Evolutionary conservation across 1,284 basidiomycete species (phyloP).

Genomic region (Ustilago hordei): DNA sequence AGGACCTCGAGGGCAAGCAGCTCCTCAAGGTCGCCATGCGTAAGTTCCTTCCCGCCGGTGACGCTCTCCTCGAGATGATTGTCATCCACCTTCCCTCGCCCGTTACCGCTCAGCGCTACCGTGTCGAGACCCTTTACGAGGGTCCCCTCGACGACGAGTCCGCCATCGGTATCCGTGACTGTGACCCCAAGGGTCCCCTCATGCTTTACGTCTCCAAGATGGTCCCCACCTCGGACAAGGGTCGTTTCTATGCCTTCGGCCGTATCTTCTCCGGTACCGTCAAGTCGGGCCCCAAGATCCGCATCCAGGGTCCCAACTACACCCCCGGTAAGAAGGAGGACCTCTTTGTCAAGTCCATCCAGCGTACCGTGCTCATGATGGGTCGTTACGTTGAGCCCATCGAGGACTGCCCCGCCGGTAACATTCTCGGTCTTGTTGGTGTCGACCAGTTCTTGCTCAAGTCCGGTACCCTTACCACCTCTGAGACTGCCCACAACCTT

Average conservation of each 20-base stretch:
- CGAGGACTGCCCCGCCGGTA: slow-evolving; percentile 98
- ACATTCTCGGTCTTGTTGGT: slow-evolving; percentile 99
- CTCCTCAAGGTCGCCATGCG: slow-evolving; percentile 99
- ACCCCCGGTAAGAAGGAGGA: slow-evolving; percentile 99
- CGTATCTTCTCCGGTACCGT: slow-evolving; percentile 99
- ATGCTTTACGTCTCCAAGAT: slow-evolving; percentile 99
- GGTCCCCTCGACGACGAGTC: slow-evolving; percentile 99
- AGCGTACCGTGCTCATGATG: slow-evolving; percentile 99
- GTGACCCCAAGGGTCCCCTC: slow-evolving; percentile 95
- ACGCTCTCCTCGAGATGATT: slow-evolving; percentile 99
- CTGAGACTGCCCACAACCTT: slow-evolving; percentile 99
- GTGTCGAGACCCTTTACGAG: slow-evolving; percentile 99
- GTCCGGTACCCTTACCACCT: slow-evolving; percentile 92
- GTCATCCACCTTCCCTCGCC: slow-evolving; percentile 95
- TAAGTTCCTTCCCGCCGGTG: slow-evolving; percentile 99
- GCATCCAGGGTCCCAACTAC: slow-evolving; percentile 99
- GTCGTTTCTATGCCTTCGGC: slow-evolving; percentile 99
- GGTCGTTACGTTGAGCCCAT: slow-evolving; percentile 98
- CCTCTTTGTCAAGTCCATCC: slow-evolving; percentile 96
- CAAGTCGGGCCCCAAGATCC: slow-evolving; percentile 95
- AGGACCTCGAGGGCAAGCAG: slow-evolving; percentile 93
- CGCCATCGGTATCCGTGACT: slow-evolving; percentile 98
- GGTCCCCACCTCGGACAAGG: slow-evolving; percentile 99
- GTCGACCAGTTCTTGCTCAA: slow-evolving; percentile 99
- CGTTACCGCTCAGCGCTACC: slow-evolving; percentile 95